Percentiles rank a stretch among this genome's conserved stretches.
Conservation (phyloP, 441 rosid genomes). For the Pelargonium myrrhifolium region DNA sequence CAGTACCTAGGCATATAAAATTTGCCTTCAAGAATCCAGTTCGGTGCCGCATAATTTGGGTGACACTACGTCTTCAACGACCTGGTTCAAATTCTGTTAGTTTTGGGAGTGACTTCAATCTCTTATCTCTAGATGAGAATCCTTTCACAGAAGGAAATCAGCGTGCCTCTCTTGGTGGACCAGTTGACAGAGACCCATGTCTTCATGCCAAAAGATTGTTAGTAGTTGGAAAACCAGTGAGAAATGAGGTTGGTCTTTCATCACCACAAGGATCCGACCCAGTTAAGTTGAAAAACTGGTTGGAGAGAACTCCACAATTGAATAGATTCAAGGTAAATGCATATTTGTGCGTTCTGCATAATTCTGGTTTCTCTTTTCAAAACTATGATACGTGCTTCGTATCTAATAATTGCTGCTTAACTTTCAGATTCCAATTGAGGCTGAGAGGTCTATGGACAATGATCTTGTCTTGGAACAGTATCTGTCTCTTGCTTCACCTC, state of each 20-base stretch:
- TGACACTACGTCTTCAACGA: conserved; percentile 66
- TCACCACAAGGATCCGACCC: conserved; percentile 48
- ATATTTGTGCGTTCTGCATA: neutral
- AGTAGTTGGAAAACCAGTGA: conserved; percentile 57
- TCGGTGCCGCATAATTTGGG: conserved; percentile 85
- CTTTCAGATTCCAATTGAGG: conserved; percentile 66
- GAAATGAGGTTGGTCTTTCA: conserved; percentile 32
- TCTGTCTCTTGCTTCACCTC: conserved; percentile 67
- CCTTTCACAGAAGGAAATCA: conserved; percentile 67
- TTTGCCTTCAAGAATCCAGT: conserved; percentile 64
- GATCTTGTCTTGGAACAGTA: conserved; percentile 69
- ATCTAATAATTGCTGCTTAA: no score
- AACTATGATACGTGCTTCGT: neutral
- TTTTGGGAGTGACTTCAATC: conserved; percentile 58
- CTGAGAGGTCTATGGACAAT: conserved; percentile 55
- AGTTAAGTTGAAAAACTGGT: conserved; percentile 47
- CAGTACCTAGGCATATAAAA: conserved; percentile 74
- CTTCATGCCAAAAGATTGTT: conserved; percentile 81
- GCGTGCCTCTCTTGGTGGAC: conserved; percentile 81
- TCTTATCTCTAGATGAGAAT: conserved; percentile 73
- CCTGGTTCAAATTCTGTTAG: conserved; percentile 79
- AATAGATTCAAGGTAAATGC: conserved; percentile 79
- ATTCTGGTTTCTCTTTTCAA: no score
- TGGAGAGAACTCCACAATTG: conserved; percentile 72
- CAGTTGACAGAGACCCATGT: conserved; percentile 57